phyloP scores from a whole-genome alignment of 2,329 filamentous ascomycete species.

The Neurospora crassa region DNA sequence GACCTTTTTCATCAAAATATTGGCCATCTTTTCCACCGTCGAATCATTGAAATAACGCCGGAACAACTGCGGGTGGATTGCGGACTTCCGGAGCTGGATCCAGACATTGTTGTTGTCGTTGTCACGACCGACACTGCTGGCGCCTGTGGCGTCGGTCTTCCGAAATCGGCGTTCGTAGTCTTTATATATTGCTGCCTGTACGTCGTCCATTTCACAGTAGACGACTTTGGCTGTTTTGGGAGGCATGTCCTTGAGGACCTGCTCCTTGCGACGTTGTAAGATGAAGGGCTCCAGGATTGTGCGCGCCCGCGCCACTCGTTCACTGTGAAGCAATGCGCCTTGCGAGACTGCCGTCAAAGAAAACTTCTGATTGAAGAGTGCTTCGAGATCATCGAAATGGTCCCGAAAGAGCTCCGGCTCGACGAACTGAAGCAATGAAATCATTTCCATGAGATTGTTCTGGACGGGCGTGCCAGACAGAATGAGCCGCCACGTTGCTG shows the following conservation, averaged over 20 bases:
- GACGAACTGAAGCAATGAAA: slow-evolving; percentile 86
- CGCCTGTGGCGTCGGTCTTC: slow-evolving; percentile 49
- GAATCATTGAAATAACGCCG: slow-evolving; percentile 69
- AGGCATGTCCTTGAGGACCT: slow-evolving; percentile 79
- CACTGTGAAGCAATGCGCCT: slow-evolving; percentile 73
- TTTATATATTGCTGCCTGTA: slow-evolving; percentile 66
- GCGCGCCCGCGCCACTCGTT: slow-evolving; percentile 77
- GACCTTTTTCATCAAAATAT: slow-evolving; percentile 64
- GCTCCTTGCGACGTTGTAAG: slow-evolving; percentile 82
- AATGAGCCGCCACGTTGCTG: slow-evolving; percentile 73
- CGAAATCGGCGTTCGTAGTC: slow-evolving; percentile 54
- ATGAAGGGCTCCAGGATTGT: slow-evolving; percentile 95
- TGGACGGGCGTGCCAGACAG: slow-evolving; percentile 87
- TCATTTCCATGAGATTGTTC: slow-evolving; percentile 89
- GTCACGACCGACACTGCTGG: slow-evolving; percentile 40
- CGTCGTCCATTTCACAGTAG: slow-evolving; percentile 67
- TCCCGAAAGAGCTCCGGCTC: slow-evolving; percentile 75
- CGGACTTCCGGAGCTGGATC: slow-evolving; percentile 86
- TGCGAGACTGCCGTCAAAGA: slow-evolving; percentile 72
- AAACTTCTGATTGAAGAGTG: slow-evolving; percentile 86
- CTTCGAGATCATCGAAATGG: slow-evolving; percentile 68
- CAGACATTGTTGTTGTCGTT: slow-evolving; percentile 61
- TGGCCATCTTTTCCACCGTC: slow-evolving; percentile 66
- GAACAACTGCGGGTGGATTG: slow-evolving; percentile 85
- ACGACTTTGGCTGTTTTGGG: slow-evolving; percentile 69